Percentiles rank a stretch among this genome's conserved stretches.
These are phyloP conservation scores for Desmodesmus armatus DNA, from an alignment of 139 green algal species.

Conservation along the genomic window DNA sequence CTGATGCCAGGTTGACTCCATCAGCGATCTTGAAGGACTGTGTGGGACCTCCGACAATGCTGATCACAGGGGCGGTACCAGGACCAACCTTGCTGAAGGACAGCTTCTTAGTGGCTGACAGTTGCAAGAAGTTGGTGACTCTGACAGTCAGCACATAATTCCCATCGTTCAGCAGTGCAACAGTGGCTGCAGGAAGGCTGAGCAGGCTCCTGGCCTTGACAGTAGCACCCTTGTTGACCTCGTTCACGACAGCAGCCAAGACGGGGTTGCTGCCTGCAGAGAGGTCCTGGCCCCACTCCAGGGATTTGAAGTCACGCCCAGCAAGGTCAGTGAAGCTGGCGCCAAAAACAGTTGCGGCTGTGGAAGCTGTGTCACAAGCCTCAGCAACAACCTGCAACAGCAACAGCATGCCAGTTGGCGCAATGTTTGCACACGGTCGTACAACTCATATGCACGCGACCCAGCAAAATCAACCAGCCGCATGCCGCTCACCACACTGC, in stretches of 20 bases:
- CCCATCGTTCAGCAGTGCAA: not conserved
- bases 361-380: not conserved
- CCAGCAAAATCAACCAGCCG: not conserved
- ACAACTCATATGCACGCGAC: not conserved
- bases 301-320: not conserved
- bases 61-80: conserved; percentile 15
- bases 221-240: not conserved
- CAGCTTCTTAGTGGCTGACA: not conserved
- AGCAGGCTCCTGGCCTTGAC: not conserved
- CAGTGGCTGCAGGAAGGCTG: not conserved
- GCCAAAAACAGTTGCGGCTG: not conserved
- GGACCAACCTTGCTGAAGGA: not conserved
- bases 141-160: not conserved
- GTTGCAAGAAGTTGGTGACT: conserved; percentile 10
- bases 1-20: not conserved
- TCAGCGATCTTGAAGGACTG: conserved; percentile 25
- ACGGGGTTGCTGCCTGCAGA: conserved; percentile 4
- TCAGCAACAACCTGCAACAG: conserved; percentile 20
- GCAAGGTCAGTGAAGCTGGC: conserved; percentile 9
- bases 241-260: not conserved
- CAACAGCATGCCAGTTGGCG: not conserved
- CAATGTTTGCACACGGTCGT: not conserved
- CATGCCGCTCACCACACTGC: not conserved
- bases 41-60: not conserved
- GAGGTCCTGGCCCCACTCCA: not conserved